Evolutionary conservation across 2,329 filamentous ascomycete species (phyloP), one percentile per base, ranked within the genome.

Genomic region (Botryotinia narcissicola): DNA sequence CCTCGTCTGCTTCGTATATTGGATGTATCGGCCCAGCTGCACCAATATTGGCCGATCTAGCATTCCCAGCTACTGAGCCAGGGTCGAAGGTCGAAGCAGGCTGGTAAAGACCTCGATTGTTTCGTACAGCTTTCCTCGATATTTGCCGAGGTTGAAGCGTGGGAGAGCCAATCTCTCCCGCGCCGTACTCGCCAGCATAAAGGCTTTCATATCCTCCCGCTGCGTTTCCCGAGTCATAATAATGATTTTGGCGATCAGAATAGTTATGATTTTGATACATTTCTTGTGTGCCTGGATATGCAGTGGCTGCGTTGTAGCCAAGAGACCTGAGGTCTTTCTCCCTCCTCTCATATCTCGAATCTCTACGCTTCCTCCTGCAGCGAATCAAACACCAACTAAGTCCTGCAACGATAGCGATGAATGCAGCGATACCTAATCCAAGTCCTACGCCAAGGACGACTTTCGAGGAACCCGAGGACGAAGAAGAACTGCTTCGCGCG

Each of bases 381-480:
- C 63, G n/a, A n/a, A 73, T 32, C 46, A 83, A 84, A 73, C 86
- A 88, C 74, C 86, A 85, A 71, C 87, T 83, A 72, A 82, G 85
- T 32, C 87, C 77, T 1, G 88, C 37, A 3, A 86, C 76, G 0
- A 86, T 82, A 0, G 84, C 81, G 14, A 89, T 75, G 3, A 89
- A 78, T 1, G 87, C 83, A 0, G 87, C 83, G 1, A 91, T 79
- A 1, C 90, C 91, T 1, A 94, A 81, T 1, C 91, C 91, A 1
- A 93, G 80, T 0, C 91, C 91, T 3, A 91, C 82, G 0, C 90
- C 90, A 0, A 93, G 83, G 0, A 90, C 90, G 7, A 91, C 82
- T 66, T 86, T 87, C 32, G 74, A 74, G 1, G 78, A 75, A 16
- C 77, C 77, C 14, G 82, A 81, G 29, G 81, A 78, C 8, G 76